Evolutionary conservation across 352 stramenopile genomes (phyloP).

Genomic region (Synura sp.): DNA sequence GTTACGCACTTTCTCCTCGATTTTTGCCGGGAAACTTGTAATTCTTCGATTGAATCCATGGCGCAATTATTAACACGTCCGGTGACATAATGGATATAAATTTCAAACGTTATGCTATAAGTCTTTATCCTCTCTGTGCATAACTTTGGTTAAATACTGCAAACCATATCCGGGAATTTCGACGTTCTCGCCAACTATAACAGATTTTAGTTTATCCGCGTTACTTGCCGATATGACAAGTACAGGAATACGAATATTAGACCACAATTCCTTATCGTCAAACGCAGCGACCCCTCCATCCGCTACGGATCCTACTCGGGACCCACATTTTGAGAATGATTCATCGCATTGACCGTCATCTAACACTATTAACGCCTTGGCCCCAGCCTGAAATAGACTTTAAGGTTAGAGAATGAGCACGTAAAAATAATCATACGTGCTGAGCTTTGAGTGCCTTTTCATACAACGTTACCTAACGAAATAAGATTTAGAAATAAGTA

Average conservation of each 20-base stretch:
- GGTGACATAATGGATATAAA: too few relatives aligned
- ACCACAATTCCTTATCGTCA: neutral
- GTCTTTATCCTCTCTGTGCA: neutral
- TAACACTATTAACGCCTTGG: neutral
- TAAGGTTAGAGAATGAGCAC: too few relatives aligned
- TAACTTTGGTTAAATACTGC: slow-evolving; percentile 2
- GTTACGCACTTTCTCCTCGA: too few relatives aligned
- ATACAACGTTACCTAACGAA: too few relatives aligned
- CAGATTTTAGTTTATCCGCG: neutral
- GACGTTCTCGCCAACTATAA: neutral
- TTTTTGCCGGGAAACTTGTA: too few relatives aligned
- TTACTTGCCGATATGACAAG: neutral
- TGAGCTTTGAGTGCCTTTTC: too few relatives aligned
- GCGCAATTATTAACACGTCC: too few relatives aligned
- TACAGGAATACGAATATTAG: neutral
- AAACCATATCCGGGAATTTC: neutral
- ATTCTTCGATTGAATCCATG: too few relatives aligned
- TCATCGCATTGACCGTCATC: slow-evolving; percentile 30
- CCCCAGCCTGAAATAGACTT: neutral
- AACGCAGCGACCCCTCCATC: slow-evolving; percentile 21
- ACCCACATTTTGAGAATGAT: neutral
- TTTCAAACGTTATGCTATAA: neutral
- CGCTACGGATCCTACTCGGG: neutral
- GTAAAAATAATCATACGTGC: too few relatives aligned
- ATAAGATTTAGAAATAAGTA: too few relatives aligned